Evolutionary conservation across 202 grass and related monocot species (phyloP).

Genomic region (Dendrocalamus latiflorus): DNA sequence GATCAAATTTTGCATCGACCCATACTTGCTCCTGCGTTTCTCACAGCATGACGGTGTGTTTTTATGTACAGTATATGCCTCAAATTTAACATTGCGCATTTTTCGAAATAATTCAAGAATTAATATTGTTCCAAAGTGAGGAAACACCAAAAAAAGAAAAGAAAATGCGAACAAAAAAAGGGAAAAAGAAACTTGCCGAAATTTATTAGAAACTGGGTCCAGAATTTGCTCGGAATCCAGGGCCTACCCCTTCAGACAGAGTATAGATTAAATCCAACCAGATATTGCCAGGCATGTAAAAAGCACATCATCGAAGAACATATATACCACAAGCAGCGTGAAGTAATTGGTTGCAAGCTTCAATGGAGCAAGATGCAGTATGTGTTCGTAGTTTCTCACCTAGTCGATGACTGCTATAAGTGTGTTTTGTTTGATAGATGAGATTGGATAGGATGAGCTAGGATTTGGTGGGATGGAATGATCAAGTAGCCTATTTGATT

Average conservation of each 20-base stretch:
- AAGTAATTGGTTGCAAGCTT: background rate
- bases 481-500: too few relatives aligned
- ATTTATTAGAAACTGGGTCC: background rate
- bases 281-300: background rate
- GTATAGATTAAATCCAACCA: background rate
- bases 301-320: background rate
- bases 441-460: too few relatives aligned
- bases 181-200: background rate
- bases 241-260: too few relatives aligned
- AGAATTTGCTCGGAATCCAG: background rate
- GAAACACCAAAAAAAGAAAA: background rate
- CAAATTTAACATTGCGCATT: background rate
- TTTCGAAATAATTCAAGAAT: background rate
- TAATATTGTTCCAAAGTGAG: background rate
- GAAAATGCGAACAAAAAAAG: too few relatives aligned
- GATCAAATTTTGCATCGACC: background rate
- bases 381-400: background rate
- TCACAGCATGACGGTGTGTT: background rate
- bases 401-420: background rate
- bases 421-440: too few relatives aligned
- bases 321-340: background rate
- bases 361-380: background rate
- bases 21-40: background rate
- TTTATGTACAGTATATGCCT: background rate
- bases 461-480: too few relatives aligned